Evolutionary conservation across 1,284 basidiomycete genomes (phyloP).

Genomic region (Entoloma clypeatum): DNA sequence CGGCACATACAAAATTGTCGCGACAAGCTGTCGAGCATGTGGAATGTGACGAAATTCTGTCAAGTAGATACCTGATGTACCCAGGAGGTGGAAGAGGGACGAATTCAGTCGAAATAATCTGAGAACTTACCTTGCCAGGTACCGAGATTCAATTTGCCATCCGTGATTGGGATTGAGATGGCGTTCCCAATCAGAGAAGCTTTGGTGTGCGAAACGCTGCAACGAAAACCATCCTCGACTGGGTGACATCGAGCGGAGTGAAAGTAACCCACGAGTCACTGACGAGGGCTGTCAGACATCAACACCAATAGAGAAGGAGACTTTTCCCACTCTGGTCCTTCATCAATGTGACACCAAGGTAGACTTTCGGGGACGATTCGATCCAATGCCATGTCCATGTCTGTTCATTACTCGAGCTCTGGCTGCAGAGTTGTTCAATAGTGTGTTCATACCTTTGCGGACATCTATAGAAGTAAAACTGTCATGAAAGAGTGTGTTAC

Average conservation of each 20-base stretch:
- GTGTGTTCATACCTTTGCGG: conserved; percentile 40
- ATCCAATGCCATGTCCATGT: conserved; percentile 87
- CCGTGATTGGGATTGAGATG: conserved; percentile 82
- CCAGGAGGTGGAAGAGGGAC: conserved; percentile 4
- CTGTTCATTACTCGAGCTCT: conserved; percentile 31
- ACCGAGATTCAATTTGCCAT: conserved; percentile 78
- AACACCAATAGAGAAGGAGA: not conserved
- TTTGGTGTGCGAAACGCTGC: conserved; percentile 87
- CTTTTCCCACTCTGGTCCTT: conserved; percentile 77
- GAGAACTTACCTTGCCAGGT: conserved; percentile 79
- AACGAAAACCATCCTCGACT: not conserved
- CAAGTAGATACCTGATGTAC: conserved; percentile 66
- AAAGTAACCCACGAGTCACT: conserved; percentile 66
- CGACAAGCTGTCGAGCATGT: conserved; percentile 70
- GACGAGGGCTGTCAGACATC: conserved; percentile 7
- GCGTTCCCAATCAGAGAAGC: conserved; percentile 79
- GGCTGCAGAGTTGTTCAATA: conserved; percentile 3
- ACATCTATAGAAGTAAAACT: conserved; percentile 45
- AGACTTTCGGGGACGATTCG: conserved; percentile 82
- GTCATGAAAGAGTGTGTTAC: not conserved
- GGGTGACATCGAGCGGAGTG: conserved; percentile 3
- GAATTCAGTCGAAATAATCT: not conserved
- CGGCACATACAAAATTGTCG: conserved; percentile 75
- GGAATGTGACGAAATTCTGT: conserved; percentile 72
- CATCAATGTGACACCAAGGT: conserved; percentile 87